A percentile compares a stretch with the other conserved stretches of the same genome.
Evolutionary conservation across 371 early-diverging fungal genomes (phyloP).

Genomic region (Rhizopus sp.): DNA sequence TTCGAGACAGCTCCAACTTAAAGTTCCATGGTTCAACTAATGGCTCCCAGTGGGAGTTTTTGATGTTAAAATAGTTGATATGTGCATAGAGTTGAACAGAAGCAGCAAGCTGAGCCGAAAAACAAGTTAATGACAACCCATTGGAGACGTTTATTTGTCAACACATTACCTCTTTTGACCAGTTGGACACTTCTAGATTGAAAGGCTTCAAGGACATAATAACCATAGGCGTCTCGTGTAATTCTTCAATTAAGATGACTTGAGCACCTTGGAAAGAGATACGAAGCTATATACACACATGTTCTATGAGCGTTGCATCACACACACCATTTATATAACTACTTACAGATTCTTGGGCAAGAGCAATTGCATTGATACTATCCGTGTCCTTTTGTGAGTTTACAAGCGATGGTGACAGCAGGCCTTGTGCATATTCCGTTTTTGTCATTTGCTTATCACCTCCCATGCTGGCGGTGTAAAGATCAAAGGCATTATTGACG

Average conservation of each 20-base stretch:
- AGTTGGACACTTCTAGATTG: constrained; percentile 79
- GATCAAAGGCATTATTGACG: constrained; percentile 73
- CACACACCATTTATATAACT: background rate
- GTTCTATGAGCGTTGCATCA: background rate
- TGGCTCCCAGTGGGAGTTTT: constrained; percentile 99
- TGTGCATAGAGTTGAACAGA: constrained; percentile 71
- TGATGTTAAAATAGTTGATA: constrained; percentile 92
- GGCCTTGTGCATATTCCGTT: constrained; percentile 8
- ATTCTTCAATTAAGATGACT: constrained; percentile 89
- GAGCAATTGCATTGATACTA: constrained; percentile 9
- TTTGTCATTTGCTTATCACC: background rate
- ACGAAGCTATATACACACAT: constrained; percentile 37
- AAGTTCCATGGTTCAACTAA: constrained; percentile 91
- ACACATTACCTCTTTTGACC: constrained; percentile 70
- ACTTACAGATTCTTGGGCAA: constrained; percentile 29
- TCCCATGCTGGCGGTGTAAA: constrained; percentile 34
- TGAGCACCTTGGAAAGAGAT: constrained; percentile 76
- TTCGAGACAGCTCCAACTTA: constrained; percentile 47
- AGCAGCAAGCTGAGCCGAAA: constrained; percentile 58
- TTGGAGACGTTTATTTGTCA: background rate
- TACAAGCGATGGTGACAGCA: background rate
- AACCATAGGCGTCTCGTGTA: constrained; percentile 89
- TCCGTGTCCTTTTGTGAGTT: constrained; percentile 10
- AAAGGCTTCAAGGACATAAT: constrained; percentile 83
- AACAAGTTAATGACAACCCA: background rate